These are phyloP conservation scores for Rhizopogon vulgaris DNA, from an alignment of 768 basidiomycete genomes.

Conservation along the genomic window DNA sequence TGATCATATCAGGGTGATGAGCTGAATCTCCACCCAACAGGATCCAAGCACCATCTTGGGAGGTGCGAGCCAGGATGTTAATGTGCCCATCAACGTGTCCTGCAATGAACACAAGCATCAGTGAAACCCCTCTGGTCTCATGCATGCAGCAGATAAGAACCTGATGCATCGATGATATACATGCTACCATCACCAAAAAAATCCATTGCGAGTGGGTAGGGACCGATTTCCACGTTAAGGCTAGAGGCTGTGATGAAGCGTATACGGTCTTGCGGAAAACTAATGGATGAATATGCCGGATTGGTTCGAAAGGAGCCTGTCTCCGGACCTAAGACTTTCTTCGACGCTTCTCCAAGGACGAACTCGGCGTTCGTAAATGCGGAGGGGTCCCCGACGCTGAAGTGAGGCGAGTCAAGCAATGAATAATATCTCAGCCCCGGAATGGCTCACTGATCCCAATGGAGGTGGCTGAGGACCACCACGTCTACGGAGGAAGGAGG, in stretches of 20 bases:
- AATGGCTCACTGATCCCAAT: slow-evolving; percentile 42
- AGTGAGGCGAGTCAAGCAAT: slow-evolving; percentile 34
- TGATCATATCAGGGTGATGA: slow-evolving; percentile 44
- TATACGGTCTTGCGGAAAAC: slow-evolving; percentile 31
- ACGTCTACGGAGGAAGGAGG: slow-evolving; percentile 35
- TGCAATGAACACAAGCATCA: background rate
- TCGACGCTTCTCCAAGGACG: slow-evolving; percentile 35
- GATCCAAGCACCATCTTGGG: slow-evolving; percentile 43
- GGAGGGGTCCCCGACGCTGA: slow-evolving; percentile 37
- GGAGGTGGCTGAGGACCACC: slow-evolving; percentile 44
- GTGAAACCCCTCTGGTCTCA: background rate
- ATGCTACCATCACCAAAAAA: slow-evolving; percentile 49
- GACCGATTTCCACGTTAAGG: slow-evolving; percentile 34
- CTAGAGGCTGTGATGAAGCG: slow-evolving; percentile 24
- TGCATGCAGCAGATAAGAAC: background rate
- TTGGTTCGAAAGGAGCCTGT: slow-evolving; percentile 37
- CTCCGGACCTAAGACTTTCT: slow-evolving; percentile 21
- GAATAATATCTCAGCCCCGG: slow-evolving; percentile 33
- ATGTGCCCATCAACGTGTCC: slow-evolving; percentile 48
- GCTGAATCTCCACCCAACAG: slow-evolving; percentile 50
- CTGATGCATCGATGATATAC: slow-evolving; percentile 49
- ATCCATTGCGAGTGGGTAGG: slow-evolving; percentile 42
- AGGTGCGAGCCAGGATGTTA: slow-evolving; percentile 45
- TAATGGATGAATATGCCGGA: slow-evolving; percentile 24
- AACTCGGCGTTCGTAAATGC: slow-evolving; percentile 39